Conservation (phyloP, 2,329 filamentous ascomycete species). For the Sporothrix humicola region DNA sequence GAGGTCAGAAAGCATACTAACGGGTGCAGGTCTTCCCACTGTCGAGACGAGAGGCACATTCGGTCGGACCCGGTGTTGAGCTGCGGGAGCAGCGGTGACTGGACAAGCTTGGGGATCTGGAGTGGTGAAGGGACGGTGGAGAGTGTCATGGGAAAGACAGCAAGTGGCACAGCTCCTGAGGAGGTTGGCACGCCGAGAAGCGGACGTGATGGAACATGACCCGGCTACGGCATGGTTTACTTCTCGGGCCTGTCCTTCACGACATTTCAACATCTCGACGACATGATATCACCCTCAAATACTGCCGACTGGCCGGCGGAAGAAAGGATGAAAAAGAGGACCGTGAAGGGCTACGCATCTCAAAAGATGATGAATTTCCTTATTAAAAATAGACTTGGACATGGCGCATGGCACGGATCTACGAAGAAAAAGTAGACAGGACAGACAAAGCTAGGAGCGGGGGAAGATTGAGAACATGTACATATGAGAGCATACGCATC, state of each 20-base stretch:
- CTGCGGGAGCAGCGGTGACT: slow-evolving; percentile 68
- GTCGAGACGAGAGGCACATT: slow-evolving; percentile 65
- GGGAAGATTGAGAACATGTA: not conserved
- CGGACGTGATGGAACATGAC: not conserved
- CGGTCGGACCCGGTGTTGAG: slow-evolving; percentile 83
- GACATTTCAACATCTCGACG: not conserved
- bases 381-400: slow-evolving; percentile 27
- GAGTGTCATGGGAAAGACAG: not conserved
- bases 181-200: too few species aligned
- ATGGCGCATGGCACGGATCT: slow-evolving; percentile 12
- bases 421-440: not conserved
- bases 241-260: not conserved
- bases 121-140: not conserved
- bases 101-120: slow-evolving; percentile 4
- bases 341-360: not conserved
- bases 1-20: not conserved
- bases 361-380: not conserved
- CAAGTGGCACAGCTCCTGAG: too few species aligned
- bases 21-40: slow-evolving; percentile 61
- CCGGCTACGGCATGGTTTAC: not conserved
- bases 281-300: not conserved
- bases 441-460: too few species aligned
- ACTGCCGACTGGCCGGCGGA: not conserved
- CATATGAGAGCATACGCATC: slow-evolving; percentile 1
- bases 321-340: not conserved